Evolutionary conservation across 2,329 filamentous ascomycete genomes (phyloP).

Genomic region (Geosmithia flava): DNA sequence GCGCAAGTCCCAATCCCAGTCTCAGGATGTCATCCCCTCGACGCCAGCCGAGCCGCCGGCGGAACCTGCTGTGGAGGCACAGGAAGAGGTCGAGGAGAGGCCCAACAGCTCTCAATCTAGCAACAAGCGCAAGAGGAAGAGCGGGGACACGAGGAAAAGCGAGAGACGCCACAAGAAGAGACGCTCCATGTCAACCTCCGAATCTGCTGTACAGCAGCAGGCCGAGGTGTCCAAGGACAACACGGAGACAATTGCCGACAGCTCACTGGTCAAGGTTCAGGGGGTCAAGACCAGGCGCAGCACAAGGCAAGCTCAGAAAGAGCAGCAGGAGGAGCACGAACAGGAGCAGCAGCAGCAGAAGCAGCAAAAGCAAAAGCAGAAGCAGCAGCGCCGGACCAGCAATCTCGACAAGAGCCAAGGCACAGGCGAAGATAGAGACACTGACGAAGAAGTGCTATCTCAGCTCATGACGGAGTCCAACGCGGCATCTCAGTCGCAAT

Average conservation of each 20-base stretch:
- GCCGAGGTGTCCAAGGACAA: neutral
- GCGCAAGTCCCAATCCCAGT: neutral
- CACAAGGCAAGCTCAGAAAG: neutral
- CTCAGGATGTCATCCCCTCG: slow-evolving; percentile 8
- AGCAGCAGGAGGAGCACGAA: neutral
- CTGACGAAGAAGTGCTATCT: slow-evolving; percentile 27
- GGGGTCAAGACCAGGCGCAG: slow-evolving; percentile 2
- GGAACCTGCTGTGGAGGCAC: slow-evolving; percentile 1
- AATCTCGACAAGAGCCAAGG: neutral
- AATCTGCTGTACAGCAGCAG: neutral
- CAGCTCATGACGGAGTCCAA: slow-evolving; percentile 26
- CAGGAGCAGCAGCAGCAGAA: slow-evolving; percentile 2
- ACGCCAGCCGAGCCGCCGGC: slow-evolving; percentile 9
- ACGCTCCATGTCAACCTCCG: slow-evolving; percentile 8
- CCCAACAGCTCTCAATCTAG: neutral
- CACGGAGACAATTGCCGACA: neutral
- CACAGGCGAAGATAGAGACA: slow-evolving; percentile 13
- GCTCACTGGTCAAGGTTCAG: neutral
- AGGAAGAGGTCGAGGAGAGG: neutral
- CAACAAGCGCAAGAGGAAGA: slow-evolving; percentile 16
- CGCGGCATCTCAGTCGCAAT: slow-evolving; percentile 21
- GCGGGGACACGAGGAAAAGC: slow-evolving; percentile 6
- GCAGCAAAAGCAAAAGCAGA: slow-evolving; percentile 2
- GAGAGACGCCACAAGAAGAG: slow-evolving; percentile 16
- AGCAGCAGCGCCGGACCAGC: no score